Conservation (phyloP, 2,329 filamentous ascomycete genomes). For the Penicillium brasilianum region DNA sequence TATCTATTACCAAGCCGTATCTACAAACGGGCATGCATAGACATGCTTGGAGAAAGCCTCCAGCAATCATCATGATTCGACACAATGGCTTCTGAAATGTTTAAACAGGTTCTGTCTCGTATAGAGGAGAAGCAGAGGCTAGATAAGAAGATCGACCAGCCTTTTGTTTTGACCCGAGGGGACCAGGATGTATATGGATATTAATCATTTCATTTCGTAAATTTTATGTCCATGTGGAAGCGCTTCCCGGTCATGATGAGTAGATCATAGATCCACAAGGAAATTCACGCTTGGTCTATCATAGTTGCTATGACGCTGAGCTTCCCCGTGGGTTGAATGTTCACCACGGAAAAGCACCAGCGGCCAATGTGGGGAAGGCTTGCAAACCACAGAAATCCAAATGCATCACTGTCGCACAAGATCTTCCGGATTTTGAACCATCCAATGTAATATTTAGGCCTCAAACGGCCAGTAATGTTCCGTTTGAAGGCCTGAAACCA, state of each 20-base stretch:
- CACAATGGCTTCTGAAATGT: background rate
- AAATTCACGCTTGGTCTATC: conserved; percentile 3
- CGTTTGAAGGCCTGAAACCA: background rate
- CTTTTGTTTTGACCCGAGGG: background rate
- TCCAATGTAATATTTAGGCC: too few species aligned
- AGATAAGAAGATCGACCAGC: background rate
- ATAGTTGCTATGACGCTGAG: too few species aligned
- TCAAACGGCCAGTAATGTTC: background rate
- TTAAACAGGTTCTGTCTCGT: background rate
- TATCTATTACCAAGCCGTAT: background rate
- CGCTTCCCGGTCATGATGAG: background rate
- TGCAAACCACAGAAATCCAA: background rate
- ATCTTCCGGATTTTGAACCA: background rate
- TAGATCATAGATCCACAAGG: background rate
- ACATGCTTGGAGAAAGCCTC: background rate
- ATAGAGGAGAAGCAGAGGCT: background rate
- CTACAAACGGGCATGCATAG: background rate
- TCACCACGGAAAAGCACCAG: background rate
- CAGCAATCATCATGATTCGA: background rate
- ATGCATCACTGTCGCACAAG: background rate
- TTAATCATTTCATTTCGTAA: conserved; percentile 32
- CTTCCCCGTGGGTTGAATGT: background rate
- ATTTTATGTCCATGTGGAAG: conserved; percentile 16
- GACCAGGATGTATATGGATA: conserved; percentile 17
- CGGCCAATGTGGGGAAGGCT: too few species aligned